These are phyloP conservation scores for Daldinia childiae DNA, from an alignment of 495 filamentous ascomycete genomes.

Conservation along the genomic window DNA sequence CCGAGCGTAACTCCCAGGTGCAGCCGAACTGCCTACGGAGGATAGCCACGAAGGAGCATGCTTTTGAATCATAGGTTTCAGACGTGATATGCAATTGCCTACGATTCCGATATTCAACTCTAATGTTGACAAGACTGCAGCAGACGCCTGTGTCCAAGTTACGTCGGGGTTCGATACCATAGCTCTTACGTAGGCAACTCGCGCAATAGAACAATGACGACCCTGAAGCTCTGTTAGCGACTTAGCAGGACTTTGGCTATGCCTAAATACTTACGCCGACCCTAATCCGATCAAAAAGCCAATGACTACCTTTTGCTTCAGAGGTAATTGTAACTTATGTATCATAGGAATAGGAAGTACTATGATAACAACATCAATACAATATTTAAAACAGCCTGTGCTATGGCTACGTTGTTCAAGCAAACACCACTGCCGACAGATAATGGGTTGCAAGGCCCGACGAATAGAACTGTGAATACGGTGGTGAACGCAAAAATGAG, in stretches of 20 bases:
- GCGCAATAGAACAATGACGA: conserved; percentile 15
- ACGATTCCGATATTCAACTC: conserved; percentile 24
- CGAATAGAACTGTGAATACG: conserved; percentile 5
- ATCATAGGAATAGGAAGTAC: conserved; percentile 16
- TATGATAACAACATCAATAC: conserved; percentile 2
- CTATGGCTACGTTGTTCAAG: conserved; percentile 6
- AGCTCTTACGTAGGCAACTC: conserved; percentile 12
- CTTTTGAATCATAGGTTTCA: conserved; percentile 6
- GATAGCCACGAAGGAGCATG: conserved; percentile 3
- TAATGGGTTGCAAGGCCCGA: conserved; percentile 14
- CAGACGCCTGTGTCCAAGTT: conserved; percentile 11
- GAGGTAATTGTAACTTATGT: conserved; percentile 1
- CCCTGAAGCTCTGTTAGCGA: background rate
- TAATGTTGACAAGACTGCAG: conserved; percentile 6
- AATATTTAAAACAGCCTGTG: conserved; percentile 18
- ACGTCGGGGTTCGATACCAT: conserved; percentile 8
- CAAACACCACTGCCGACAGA: conserved; percentile 9
- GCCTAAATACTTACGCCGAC: conserved; percentile 6
- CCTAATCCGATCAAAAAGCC: conserved; percentile 8
- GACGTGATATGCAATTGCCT: conserved; percentile 8
- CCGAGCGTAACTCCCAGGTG: background rate
- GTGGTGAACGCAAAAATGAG: conserved; percentile 1
- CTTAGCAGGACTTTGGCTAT: background rate
- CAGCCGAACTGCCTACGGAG: background rate
- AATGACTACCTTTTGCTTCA: conserved; percentile 13